Percentiles rank a stretch among this genome's conserved stretches.
These are phyloP conservation scores for Deinandra increscens DNA, from an alignment of 129 eudicot genomes.

Conservation along the genomic window DNA sequence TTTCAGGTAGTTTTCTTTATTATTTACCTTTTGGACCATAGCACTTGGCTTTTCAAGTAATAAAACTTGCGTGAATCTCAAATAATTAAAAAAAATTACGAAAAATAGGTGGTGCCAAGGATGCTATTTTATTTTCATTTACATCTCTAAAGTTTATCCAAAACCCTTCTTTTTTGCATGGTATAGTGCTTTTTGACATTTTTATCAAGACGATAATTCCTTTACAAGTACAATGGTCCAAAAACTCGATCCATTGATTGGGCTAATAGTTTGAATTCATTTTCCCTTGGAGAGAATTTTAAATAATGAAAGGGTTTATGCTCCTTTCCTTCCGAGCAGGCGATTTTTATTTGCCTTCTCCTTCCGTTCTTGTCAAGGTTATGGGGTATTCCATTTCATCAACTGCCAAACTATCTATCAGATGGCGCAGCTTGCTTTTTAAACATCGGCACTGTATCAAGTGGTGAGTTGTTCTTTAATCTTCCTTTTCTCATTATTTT, in stretches of 20 bases:
- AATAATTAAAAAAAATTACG: background rate
- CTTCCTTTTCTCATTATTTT: constrained; percentile 1
- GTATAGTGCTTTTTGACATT: too few relatives aligned
- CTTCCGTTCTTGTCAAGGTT: constrained; percentile 88
- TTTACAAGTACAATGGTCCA: background rate
- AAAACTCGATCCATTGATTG: background rate
- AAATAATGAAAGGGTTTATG: background rate
- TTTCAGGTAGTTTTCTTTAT: constrained; percentile 58
- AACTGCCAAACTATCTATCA: constrained; percentile 78
- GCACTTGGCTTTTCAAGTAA: background rate
- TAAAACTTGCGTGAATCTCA: background rate
- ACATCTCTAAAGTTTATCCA: background rate
- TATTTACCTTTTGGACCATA: background rate
- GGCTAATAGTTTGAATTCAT: background rate
- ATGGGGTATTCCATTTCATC: constrained; percentile 91
- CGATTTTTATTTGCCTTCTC: constrained; percentile 89
- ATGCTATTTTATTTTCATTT: background rate
- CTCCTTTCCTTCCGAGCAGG: constrained; percentile 42
- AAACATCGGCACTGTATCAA: constrained; percentile 60
- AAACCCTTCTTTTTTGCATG: background rate
- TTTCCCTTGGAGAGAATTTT: background rate
- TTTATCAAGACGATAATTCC: background rate
- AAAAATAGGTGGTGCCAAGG: background rate
- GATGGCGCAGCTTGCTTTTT: constrained; percentile 98
- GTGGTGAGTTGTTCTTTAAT: constrained; percentile 40